Evolutionary conservation across 2,329 filamentous ascomycete species (phyloP).

Genomic region (Aspergillus niger): DNA sequence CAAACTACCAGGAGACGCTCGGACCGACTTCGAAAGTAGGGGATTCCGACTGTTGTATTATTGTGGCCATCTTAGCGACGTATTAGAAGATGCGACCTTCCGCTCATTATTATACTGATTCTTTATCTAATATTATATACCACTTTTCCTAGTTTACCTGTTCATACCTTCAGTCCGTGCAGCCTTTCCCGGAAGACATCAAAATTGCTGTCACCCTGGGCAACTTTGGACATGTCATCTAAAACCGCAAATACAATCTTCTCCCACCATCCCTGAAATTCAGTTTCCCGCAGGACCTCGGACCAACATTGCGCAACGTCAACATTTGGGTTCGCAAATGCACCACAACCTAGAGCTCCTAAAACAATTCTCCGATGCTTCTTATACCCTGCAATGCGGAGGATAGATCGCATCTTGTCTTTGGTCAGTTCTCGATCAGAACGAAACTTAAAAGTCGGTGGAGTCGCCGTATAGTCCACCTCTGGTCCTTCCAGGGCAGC

Average conservation of each 20-base stretch:
- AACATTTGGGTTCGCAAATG: slow-evolving; percentile 62
- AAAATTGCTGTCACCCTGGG: slow-evolving; percentile 34
- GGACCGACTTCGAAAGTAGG: slow-evolving; percentile 30
- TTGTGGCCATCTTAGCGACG: neutral
- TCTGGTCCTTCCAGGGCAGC: slow-evolving; percentile 56
- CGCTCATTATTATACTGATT: neutral
- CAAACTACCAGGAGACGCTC: slow-evolving; percentile 32
- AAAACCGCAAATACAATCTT: slow-evolving; percentile 66
- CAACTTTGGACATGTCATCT: slow-evolving; percentile 28
- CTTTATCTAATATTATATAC: neutral
- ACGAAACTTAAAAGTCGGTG: slow-evolving; percentile 42
- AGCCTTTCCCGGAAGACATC: slow-evolving; percentile 33
- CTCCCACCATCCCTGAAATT: slow-evolving; percentile 67
- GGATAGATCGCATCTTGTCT: slow-evolving; percentile 62
- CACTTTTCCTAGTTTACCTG: neutral
- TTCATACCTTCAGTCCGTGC: slow-evolving; percentile 33
- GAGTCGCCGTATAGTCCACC: slow-evolving; percentile 15
- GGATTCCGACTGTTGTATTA: neutral
- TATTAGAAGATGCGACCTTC: neutral
- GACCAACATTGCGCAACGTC: slow-evolving; percentile 66
- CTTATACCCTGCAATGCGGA: slow-evolving; percentile 61
- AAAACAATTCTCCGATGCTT: slow-evolving; percentile 64
- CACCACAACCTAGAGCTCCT: slow-evolving; percentile 70
- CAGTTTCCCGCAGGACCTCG: slow-evolving; percentile 60
- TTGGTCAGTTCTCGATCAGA: slow-evolving; percentile 58